Conservation (phyloP, 2,329 filamentous ascomycete species). For the Ascochyta koolunga region DNA sequence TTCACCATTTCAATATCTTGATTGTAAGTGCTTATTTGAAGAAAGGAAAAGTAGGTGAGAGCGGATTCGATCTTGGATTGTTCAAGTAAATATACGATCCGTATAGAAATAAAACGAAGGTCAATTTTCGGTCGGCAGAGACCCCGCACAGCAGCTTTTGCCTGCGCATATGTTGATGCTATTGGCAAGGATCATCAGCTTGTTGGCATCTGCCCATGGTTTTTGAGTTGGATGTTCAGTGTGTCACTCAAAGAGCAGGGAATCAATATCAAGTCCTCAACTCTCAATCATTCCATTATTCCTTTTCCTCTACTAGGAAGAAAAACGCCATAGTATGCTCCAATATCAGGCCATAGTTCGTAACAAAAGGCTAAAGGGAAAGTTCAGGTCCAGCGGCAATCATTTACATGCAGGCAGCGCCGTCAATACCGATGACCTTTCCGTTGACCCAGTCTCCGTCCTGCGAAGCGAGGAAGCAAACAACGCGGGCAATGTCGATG, state of each 20-base stretch:
- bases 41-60: too few relatives aligned
- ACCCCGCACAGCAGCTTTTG: neutral
- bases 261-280: neutral
- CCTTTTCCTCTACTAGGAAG: slow-evolving; percentile 16
- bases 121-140: too few relatives aligned
- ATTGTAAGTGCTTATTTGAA: too few relatives aligned
- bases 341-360: slow-evolving; percentile 14
- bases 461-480: slow-evolving; percentile 65
- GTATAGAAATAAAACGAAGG: neutral
- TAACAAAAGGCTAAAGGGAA: slow-evolving; percentile 19
- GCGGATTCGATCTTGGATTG: too few relatives aligned
- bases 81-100: too few relatives aligned
- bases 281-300: slow-evolving; percentile 10
- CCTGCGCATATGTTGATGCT: neutral
- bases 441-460: slow-evolving; percentile 63
- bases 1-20: neutral
- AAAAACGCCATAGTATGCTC: slow-evolving; percentile 26
- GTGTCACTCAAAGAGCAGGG: neutral
- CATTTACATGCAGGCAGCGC: slow-evolving; percentile 51
- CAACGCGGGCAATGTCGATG: slow-evolving; percentile 70
- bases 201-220: neutral
- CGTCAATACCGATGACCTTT: slow-evolving; percentile 59
- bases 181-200: neutral
- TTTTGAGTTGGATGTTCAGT: neutral
- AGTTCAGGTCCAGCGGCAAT: neutral